A percentile compares a stretch with the other conserved stretches of the same genome.
Conservation (phyloP, 2,329 filamentous ascomycete genomes). For the Fusarium robinianum region DNA sequence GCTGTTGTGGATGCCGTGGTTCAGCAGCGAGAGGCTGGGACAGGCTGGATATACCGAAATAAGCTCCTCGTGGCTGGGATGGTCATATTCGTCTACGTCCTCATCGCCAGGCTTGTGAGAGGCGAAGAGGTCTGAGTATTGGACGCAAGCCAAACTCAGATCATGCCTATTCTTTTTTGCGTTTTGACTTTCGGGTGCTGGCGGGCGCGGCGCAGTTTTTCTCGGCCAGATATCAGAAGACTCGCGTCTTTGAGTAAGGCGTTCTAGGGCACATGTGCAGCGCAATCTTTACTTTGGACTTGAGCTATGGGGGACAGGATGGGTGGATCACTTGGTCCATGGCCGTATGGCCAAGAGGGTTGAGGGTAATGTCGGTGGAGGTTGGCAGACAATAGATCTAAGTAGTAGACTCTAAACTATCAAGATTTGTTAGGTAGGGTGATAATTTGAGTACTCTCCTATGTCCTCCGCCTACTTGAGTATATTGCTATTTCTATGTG, state of each 20-base stretch:
- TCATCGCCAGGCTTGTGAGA: slow-evolving; percentile 76
- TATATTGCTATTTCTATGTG: no score
- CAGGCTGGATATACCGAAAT: slow-evolving; percentile 80
- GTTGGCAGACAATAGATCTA: slow-evolving; percentile 20
- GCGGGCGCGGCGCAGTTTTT: slow-evolving; percentile 25
- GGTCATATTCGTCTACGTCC: slow-evolving; percentile 78
- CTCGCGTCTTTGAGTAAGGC: slow-evolving; percentile 33
- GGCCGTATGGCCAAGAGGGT: no score
- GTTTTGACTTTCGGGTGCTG: slow-evolving; percentile 16
- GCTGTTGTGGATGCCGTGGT: slow-evolving; percentile 76
- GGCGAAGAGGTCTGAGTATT: no score
- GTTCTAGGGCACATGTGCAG: slow-evolving; percentile 29
- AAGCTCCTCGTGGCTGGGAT: slow-evolving; percentile 74
- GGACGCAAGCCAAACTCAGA: no score
- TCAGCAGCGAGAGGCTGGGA: slow-evolving; percentile 77
- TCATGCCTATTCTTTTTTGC: no score
- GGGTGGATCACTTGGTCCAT: no score
- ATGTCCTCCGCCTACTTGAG: no score
- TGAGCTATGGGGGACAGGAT: slow-evolving; percentile 7
- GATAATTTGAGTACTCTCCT: no score
- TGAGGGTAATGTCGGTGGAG: no score
- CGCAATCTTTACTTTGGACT: slow-evolving; percentile 14
- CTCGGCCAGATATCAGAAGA: slow-evolving; percentile 29
- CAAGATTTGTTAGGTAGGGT: no score
- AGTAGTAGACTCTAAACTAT: slow-evolving; percentile 7